These are phyloP conservation scores for Erythrobasidium hasegawianum DNA, from an alignment of 1,284 basidiomycete species.

Conservation along the genomic window DNA sequence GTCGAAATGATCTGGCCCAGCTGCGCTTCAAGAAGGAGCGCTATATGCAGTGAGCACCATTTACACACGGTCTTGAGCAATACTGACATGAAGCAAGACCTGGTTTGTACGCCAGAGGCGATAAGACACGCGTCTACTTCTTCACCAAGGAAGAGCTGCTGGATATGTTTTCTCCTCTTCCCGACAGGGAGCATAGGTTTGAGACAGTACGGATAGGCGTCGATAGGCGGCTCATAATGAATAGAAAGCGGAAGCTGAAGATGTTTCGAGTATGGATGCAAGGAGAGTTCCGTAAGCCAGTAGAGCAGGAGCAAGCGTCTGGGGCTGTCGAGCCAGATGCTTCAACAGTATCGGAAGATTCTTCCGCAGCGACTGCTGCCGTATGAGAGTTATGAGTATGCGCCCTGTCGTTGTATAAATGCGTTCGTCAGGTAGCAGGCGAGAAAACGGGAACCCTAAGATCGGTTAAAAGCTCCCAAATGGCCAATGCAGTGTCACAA, in stretches of 20 bases:
- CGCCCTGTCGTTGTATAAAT: too few relatives aligned
- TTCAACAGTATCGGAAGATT: too few relatives aligned
- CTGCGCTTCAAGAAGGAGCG: constrained; percentile 84
- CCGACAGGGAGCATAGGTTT: constrained; percentile 52
- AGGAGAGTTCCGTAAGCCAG: constrained; percentile 35
- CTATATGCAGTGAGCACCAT: constrained; percentile 63
- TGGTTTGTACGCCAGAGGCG: constrained; percentile 86
- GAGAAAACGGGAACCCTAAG: too few relatives aligned
- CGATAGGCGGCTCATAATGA: constrained; percentile 83
- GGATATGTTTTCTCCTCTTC: constrained; percentile 20
- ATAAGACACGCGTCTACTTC: constrained; percentile 95
- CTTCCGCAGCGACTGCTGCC: too few relatives aligned
- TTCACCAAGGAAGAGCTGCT: constrained; percentile 69
- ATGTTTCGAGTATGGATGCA: constrained; percentile 68
- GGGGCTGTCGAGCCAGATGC: too few relatives aligned
- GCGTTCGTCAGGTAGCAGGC: too few relatives aligned
- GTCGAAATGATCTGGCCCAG: constrained; percentile 88
- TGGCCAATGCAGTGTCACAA: too few relatives aligned
- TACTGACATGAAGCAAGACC: constrained; percentile 48
- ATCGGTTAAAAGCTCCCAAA: too few relatives aligned
- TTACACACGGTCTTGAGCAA: not conserved
- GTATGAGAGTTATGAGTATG: too few relatives aligned
- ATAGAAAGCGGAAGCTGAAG: constrained; percentile 83
- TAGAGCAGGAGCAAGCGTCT: too few relatives aligned
- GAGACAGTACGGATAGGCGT: constrained; percentile 70